These are phyloP conservation scores for Rhodocollybia butyracea DNA, from an alignment of 768 basidiomycete species.

Conservation along the genomic window DNA sequence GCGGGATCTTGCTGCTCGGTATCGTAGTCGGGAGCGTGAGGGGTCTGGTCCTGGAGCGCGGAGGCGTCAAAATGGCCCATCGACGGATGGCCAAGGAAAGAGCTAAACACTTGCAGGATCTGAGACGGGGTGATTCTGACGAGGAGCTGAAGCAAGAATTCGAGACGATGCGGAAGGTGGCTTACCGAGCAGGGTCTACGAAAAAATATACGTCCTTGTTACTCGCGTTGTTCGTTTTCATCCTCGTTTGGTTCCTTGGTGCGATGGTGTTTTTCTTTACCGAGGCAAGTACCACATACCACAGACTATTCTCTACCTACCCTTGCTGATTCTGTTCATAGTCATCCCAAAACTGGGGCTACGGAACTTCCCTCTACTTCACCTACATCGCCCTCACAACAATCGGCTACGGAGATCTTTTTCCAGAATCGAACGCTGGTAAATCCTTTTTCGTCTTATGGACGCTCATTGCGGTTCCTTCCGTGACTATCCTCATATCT, in stretches of 20 bases:
- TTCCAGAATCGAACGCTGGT: slow-evolving; percentile 29
- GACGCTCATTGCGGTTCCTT: slow-evolving; percentile 37
- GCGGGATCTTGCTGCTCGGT: slow-evolving; percentile 36
- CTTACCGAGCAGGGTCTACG: slow-evolving; percentile 18
- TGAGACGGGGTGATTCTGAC: background rate
- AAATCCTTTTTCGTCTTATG: slow-evolving; percentile 42
- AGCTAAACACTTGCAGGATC: background rate
- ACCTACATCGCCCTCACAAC: slow-evolving; percentile 37
- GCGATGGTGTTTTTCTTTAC: slow-evolving; percentile 33
- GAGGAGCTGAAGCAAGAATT: slow-evolving; percentile 22
- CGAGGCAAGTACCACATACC: slow-evolving; percentile 20
- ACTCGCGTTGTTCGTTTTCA: slow-evolving; percentile 23
- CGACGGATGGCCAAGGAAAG: slow-evolving; percentile 31
- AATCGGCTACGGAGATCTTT: slow-evolving; percentile 40
- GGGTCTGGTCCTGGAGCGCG: slow-evolving; percentile 35
- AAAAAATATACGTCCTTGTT: slow-evolving; percentile 27
- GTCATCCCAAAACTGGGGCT: slow-evolving; percentile 30
- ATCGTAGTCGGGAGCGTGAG: slow-evolving; percentile 36
- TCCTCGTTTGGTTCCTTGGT: slow-evolving; percentile 33
- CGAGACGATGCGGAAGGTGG: slow-evolving; percentile 34
- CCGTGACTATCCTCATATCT: slow-evolving; percentile 40
- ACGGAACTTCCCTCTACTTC: slow-evolving; percentile 36
- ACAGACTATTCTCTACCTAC: no score
- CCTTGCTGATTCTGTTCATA: slow-evolving; percentile 11
- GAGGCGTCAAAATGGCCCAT: slow-evolving; percentile 29